Evolutionary conservation across 805 yeast genomes (phyloP).

Genomic region (Cyberlindnera petersonii): DNA sequence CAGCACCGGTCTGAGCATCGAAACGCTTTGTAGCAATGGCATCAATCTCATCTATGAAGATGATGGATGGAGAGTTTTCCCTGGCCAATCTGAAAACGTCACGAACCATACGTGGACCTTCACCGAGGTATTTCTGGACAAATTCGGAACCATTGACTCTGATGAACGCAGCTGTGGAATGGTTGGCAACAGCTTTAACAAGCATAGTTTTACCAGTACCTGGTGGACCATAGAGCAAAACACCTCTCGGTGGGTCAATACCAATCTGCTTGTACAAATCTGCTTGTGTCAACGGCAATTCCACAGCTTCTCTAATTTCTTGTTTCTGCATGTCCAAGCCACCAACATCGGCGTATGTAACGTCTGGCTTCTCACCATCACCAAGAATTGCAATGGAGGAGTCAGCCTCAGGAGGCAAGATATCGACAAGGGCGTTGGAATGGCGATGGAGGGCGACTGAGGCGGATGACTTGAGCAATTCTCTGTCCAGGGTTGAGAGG

Average conservation of each 20-base stretch:
- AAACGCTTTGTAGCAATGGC: slow-evolving; percentile 99
- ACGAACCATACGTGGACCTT: slow-evolving; percentile 99
- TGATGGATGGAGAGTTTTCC: slow-evolving; percentile 95
- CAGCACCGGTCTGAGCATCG: slow-evolving; percentile 99
- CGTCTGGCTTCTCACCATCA: slow-evolving; percentile 88
- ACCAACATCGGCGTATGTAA: slow-evolving; percentile 96
- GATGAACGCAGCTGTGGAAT: slow-evolving; percentile 91
- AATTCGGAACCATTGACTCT: slow-evolving; percentile 98
- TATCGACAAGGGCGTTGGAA: slow-evolving; percentile 95
- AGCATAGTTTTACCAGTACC: slow-evolving; percentile 99
- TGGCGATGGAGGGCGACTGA: slow-evolving; percentile 98
- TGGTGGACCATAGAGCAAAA: slow-evolving; percentile 96
- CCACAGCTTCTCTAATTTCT: slow-evolving; percentile 98
- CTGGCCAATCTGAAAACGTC: slow-evolving; percentile 96
- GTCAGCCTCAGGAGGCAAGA: slow-evolving; percentile 98
- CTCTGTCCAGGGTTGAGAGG: slow-evolving; percentile 90
- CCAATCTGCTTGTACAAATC: slow-evolving; percentile 97
- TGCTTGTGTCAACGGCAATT: slow-evolving; percentile 91
- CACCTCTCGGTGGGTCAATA: slow-evolving; percentile 98
- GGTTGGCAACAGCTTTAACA: slow-evolving; percentile 97
- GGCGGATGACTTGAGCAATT: slow-evolving; percentile 87
- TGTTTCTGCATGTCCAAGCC: slow-evolving; percentile 99
- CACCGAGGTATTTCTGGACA: slow-evolving; percentile 97
- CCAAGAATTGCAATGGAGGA: slow-evolving; percentile 93
- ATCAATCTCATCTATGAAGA: slow-evolving; percentile 97